Percentiles rank a stretch among this genome's conserved stretches.
Evolutionary conservation across 176 grass and related monocot species (phyloP).

Genomic region (Eleusine indica): DNA sequence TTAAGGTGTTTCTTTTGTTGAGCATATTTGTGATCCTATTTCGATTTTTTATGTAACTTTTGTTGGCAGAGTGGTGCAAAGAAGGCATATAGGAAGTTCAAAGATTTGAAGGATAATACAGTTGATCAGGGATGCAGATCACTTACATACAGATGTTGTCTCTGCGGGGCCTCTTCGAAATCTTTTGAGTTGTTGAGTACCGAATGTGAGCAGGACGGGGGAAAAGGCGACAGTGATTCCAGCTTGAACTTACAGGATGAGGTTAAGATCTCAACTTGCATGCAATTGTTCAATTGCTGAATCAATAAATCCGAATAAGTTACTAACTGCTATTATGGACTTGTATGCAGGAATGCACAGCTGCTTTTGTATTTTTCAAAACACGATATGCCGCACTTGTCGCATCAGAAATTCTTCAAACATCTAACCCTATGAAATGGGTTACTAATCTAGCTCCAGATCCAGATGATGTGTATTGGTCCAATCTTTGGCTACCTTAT

Average conservation of each 20-base stretch:
- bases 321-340: slow-evolving; percentile 28
- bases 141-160: slow-evolving; percentile 62
- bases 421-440: slow-evolving; percentile 89
- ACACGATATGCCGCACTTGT: slow-evolving; percentile 91
- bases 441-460: slow-evolving; percentile 85
- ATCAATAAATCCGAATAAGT: slow-evolving; percentile 14
- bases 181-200: slow-evolving; percentile 60
- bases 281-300: slow-evolving; percentile 32
- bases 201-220: slow-evolving; percentile 45
- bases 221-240: slow-evolving; percentile 49
- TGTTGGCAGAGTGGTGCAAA: slow-evolving; percentile 63
- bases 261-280: slow-evolving; percentile 41
- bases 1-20: background rate
- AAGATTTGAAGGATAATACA: slow-evolving; percentile 51
- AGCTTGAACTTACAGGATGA: slow-evolving; percentile 46
- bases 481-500: slow-evolving; percentile 91
- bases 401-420: slow-evolving; percentile 76
- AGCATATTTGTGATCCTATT: slow-evolving; percentile 6
- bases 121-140: slow-evolving; percentile 55
- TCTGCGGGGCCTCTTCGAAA: slow-evolving; percentile 63
- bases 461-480: slow-evolving; percentile 95
- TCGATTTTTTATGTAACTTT: slow-evolving; percentile 19
- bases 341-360: slow-evolving; percentile 65
- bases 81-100: slow-evolving; percentile 69
- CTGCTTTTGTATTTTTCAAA: slow-evolving; percentile 94